Conservation (phyloP, 2,329 filamentous ascomycete species). For the Aureobasidium lini region DNA sequence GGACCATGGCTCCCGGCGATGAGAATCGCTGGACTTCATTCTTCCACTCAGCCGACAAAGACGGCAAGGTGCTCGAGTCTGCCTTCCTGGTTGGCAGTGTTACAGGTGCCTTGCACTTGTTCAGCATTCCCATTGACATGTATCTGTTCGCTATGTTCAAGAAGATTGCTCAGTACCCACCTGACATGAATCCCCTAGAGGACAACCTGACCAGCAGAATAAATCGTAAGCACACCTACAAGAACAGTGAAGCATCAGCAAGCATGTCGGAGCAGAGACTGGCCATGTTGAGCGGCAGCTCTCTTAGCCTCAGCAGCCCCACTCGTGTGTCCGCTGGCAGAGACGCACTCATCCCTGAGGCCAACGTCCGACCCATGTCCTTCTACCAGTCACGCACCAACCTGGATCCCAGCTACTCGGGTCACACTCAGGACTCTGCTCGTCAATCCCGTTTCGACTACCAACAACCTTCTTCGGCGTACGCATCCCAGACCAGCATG, state of each 20-base stretch:
- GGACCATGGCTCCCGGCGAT: constrained; percentile 37
- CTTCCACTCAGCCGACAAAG: constrained; percentile 48
- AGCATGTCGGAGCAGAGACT: constrained; percentile 54
- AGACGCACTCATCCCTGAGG: constrained; percentile 34
- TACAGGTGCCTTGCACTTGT: constrained; percentile 59
- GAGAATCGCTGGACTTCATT: constrained; percentile 60
- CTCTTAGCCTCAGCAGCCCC: constrained; percentile 31
- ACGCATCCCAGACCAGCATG: constrained; percentile 13
- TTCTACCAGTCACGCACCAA: constrained; percentile 73
- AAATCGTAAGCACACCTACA: constrained; percentile 62
- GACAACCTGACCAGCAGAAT: constrained; percentile 67
- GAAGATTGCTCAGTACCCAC: constrained; percentile 72
- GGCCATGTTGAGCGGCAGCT: constrained; percentile 41
- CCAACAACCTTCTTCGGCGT: constrained; percentile 28
- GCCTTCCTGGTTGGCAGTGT: constrained; percentile 62
- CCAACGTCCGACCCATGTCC: constrained; percentile 50
- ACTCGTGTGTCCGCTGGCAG: constrained; percentile 32
- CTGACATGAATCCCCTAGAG: constrained; percentile 93
- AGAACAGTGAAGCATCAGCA: constrained; percentile 47
- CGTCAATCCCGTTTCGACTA: constrained; percentile 37
- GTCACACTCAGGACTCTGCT: constrained; percentile 43
- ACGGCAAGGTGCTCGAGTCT: constrained; percentile 52
- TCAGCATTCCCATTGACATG: constrained; percentile 62
- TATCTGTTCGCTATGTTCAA: constrained; percentile 75
- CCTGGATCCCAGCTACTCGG: constrained; percentile 47